Evolutionary conservation across 1,284 basidiomycete species (phyloP), one percentile per base, ranked within the genome.

Genomic region (Ganoderma multipileum): DNA sequence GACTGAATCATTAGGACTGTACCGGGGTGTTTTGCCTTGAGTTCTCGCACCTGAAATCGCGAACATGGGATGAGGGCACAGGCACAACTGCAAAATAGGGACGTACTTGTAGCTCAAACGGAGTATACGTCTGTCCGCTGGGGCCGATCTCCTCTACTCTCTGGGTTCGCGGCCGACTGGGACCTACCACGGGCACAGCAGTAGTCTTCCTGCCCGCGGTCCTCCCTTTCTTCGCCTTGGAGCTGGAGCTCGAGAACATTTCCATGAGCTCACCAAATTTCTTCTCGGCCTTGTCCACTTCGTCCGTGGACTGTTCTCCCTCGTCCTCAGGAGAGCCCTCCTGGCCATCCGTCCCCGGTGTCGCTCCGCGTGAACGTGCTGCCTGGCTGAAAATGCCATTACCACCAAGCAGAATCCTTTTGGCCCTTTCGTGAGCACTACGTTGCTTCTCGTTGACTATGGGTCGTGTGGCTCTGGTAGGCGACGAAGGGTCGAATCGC

Each of bases 1-100:
- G 94, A 90, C 79, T 97, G 94, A 63, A 97, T 86, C 85, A 98
- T 89, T 28, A 98, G 83, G 33, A 98, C 76, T 4, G 92, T 90
- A 47, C 91, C 95, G 1, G 89, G 87, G 77, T 96, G 85, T 41
- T 90, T 87, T 63, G 83, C 83, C 80, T 95, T 95, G 58, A 96
- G 82, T 67, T 88, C 83, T 71, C 90, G 81, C 36, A 92, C 88
- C 90, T 91, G 64, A 2, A 50, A 38, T 38, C 20, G n/a, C n/a
- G 3, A 23, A 30, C 36, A n/a, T 44, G 64, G 23, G 68, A 28
- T 28, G 33, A 33, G 18, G 41, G 62, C 39, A 33, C 20, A 28
- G 41, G 62, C 39, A 33, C 20, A 23, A 4, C 23, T 50, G 12
- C 23, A 5, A 5, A 26, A n/a, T 23, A 20, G 4, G 30, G 26